Evolutionary conservation across 2,329 filamentous ascomycete species (phyloP).

Genomic region (Dendryphion nanum): DNA sequence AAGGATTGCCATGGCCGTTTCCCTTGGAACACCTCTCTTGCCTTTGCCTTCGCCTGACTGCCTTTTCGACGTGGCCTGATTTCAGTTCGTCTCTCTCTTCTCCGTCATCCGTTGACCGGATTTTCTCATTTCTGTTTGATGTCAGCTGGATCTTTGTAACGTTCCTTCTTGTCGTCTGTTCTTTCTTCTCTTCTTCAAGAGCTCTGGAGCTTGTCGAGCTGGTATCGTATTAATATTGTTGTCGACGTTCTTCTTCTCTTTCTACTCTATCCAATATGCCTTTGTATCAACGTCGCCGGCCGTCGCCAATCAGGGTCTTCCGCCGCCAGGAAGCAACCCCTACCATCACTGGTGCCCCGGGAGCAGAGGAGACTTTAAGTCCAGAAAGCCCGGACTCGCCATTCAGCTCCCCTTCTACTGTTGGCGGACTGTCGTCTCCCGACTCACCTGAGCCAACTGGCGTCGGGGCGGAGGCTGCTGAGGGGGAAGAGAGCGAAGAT

Average conservation of each 20-base stretch:
- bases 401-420: conserved; percentile 1
- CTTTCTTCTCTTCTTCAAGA: conserved; percentile 2
- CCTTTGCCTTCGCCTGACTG: no score
- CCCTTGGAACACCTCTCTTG: no score
- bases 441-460: conserved; percentile 6
- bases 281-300: conserved; percentile 25
- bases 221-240: neutral
- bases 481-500: neutral
- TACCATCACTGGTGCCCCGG: conserved; percentile 7
- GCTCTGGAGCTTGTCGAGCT: conserved; percentile 4
- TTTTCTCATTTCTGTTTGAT: conserved; percentile 15
- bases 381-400: conserved; percentile 25
- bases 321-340: conserved; percentile 20
- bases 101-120: conserved; percentile 31
- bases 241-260: neutral
- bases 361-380: conserved; percentile 4
- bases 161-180: conserved; percentile 3
- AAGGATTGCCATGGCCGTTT: no score
- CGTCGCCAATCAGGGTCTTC: conserved; percentile 22
- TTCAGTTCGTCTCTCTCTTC: conserved; percentile 7
- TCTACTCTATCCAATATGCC: no score
- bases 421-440: conserved; percentile 1
- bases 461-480: neutral
- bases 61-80: conserved; percentile 14
- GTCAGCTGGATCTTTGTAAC: conserved; percentile 30